Base-by-base conservation (phyloP, 176 grass and related monocot genomes). In the Triticum urartu region DNA sequence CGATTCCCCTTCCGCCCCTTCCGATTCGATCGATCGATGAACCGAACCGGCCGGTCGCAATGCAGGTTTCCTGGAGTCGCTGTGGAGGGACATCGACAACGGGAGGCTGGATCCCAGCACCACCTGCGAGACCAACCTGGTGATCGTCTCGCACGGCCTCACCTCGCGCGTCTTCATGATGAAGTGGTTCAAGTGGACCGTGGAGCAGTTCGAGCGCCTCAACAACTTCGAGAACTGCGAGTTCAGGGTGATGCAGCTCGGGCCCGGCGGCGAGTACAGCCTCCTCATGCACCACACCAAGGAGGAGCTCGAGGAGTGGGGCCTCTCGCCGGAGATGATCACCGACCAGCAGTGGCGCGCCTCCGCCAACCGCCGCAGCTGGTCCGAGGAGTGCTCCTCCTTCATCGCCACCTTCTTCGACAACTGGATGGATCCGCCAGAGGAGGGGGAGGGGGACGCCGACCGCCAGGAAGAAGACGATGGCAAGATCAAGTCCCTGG, bases 121-220 rank as follows among this genome's bases (percentile, higher is more conserved):
- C 4, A 84, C 26, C 89, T 91, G 90, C 58, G 90, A 94, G 64
- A 92, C 90, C 7, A 99, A 96, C 85, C 86, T 99, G 78, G 87
- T 99, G 69, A 96, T 99, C 81, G 85, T 99, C 8, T 91, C 97
- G 10, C 97, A 99, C 82, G 97, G 97, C 2, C 89, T 99, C 68
- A 94, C 94, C 5, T 94, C 92, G 32, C 80, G 94, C 9, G 94
- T 99, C 22, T 99, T 99, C 90, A 90, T 99, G 34, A 99, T 96
- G 97, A 99, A 99, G 68, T 99, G 97, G 97, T 99, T 99, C 94
- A 99, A 99, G 90, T 99, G 97, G 97, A 94, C 97, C 9, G 97
- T 93, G 38, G 92, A 91, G 22, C 94, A 99, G 88, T 99, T 96
- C 72, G 97, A 96, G 92, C 77, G 35, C 14, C 94, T 99, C 80